Evolutionary conservation across 2,329 filamentous ascomycete species (phyloP), one percentile per base, ranked within the genome.

Genomic region (Xylariaceae sp.): DNA sequence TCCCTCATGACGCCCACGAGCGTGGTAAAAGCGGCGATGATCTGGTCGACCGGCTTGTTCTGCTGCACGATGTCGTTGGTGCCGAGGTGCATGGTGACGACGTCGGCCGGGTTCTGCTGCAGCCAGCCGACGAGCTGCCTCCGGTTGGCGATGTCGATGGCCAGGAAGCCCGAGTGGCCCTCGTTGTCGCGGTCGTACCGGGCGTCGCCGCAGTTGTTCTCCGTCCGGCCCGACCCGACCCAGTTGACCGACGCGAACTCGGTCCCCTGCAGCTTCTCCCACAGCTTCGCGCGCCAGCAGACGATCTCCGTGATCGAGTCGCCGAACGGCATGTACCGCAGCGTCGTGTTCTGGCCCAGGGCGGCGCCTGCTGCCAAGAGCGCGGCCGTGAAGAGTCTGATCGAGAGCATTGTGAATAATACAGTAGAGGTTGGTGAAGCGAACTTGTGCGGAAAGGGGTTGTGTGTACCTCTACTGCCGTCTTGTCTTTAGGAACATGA

Each of bases 1-100:
- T 50, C 52, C 14, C 64, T 50, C 65, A 68, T 69, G 2, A 54
- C 54, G 1, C 50, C 50, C 0, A 68, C 52, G 1, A 68, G 44
- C 14, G 57, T 67, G 5, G 60, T 62, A 44, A 66, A 68, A 6
- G 65, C 65, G 9, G 58, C 52, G 16, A 67, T 59, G 38, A 68
- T 66, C 27, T 66, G 57, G 21, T 46, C 41, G 0, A 55, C 50
- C 3, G 54, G 49, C 55, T 63, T 64, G 46, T 57, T 63, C 50
- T 65, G 57, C 53, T 64, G 61, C 34, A 64, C 62, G 41, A 61
- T 62, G 35, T 68, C 65, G 44, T 69, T 68, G 29, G 66, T 69
- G 13, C 66, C 65, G 2, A 69, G 45, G 48, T 69, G 65, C 64
- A 69, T 68, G 8, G 63, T 67, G 39, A 69, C 61, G 17, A 69